Evolutionary conservation across 768 basidiomycete genomes (phyloP), one percentile per base, ranked within the genome.

Genomic region (Pholiota conissans): DNA sequence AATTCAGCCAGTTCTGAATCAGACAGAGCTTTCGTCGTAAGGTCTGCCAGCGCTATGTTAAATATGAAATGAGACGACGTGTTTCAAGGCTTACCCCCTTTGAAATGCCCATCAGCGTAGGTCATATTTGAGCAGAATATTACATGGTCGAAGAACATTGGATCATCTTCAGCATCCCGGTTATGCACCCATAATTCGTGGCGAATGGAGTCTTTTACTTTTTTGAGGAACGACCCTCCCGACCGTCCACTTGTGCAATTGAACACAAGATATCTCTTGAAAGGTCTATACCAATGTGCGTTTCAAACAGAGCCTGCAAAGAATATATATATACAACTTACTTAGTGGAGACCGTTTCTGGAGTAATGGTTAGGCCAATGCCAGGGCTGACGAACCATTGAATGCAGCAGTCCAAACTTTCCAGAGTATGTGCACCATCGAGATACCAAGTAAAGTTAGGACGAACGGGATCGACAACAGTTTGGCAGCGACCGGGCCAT

Each of bases 41-140:
- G 74, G 71, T 99, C 96, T 97, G 63, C 29, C 39, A 51, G 13
- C 24, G 54, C n/a, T 14, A 49, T 5, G 28, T n/a, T 35, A n/a
- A 55, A 30, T 11, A 22, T 34, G 28, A 45, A 34, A 20, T 26
- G 16, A 40, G 48, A 35, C 26, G n/a, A 14, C 29, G 24, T 6
- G 49, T 35, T 48, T 18, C 47, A 26, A 65, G n/a, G n/a, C 73
- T 52, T 64, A 93, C 96, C 96, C 51, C 91, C 90, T 76, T 98
- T 98, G 69, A 86, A 98, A 29, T 80, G 78, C 0, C 97, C 97
- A 61, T 92, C 87, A 1, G 84, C 80, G 67, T 96, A 99, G 0
- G 97, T 99, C 29, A 97, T 90, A 70, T 98, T 99, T 48, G 94
- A 87, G 73, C 95, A 98, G 72, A 99, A 98, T 46, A 98, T 84